phyloP scores from a whole-genome alignment of 768 basidiomycete genomes.

The Kwoniella newhampshirensis region DNA sequence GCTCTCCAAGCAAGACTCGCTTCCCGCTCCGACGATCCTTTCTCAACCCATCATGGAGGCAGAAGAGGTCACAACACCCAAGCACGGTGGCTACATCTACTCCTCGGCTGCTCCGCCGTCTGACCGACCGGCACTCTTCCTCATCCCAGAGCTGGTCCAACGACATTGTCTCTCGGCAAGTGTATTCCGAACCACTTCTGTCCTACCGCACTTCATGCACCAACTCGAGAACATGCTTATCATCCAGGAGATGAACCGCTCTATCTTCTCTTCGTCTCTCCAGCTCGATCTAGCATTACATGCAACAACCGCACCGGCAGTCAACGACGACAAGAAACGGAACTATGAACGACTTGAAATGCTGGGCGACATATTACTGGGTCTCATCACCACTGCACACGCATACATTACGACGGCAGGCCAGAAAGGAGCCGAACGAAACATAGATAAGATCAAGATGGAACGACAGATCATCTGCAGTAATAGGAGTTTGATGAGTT shows the following conservation, averaged over 20 bases:
- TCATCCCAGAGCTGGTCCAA: constrained; percentile 25
- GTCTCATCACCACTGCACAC: constrained; percentile 26
- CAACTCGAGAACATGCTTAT: constrained; percentile 26
- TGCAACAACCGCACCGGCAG: constrained; percentile 21
- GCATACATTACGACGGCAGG: constrained; percentile 12
- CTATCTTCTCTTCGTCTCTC: constrained; percentile 11
- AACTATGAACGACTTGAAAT: constrained; percentile 42
- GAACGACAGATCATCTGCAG: constrained; percentile 27
- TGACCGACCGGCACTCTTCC: neutral
- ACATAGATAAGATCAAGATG: constrained; percentile 6
- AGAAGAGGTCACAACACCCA: constrained; percentile 12
- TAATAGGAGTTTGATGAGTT: constrained; percentile 23
- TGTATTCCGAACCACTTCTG: constrained; percentile 25
- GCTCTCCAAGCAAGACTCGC: neutral
- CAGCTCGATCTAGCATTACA: constrained; percentile 9
- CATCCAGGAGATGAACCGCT: constrained; percentile 19
- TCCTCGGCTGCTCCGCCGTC: neutral
- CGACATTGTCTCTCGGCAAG: constrained; percentile 31
- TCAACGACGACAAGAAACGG: neutral
- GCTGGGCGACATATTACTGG: constrained; percentile 41
- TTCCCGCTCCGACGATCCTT: neutral
- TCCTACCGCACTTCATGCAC: constrained; percentile 28
- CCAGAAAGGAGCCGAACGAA: neutral
- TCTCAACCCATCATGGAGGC: constrained; percentile 27
- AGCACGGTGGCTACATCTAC: constrained; percentile 23